Evolutionary conservation across 179 eudicot species (phyloP), one percentile per base, ranked within the genome.

Genomic region (Silene coronaria): DNA sequence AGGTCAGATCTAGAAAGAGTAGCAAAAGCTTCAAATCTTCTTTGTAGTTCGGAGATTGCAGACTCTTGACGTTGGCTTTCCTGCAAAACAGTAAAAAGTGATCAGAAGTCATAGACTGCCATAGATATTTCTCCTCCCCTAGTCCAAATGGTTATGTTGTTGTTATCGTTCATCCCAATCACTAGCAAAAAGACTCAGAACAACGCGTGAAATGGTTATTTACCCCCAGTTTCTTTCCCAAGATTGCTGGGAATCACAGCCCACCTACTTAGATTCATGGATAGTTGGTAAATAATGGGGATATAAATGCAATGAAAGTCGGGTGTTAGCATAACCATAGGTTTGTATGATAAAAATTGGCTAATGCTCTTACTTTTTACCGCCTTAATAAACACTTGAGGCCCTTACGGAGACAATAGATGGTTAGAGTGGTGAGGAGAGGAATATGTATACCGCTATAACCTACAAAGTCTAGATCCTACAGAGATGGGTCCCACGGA

Each of bases 31-130:
- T 84, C 80, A 26, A 86, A 76, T 82, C 82, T 87, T 82, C 84
- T 87, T 80, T 81, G 88, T 48, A 96, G 82, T 70, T 86, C 97
- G 32, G 90, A 77, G 57, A 96, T 34, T 61, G 90, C 87, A 82
- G 95, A 79, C 53, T 76, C 90, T 67, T 85, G 84, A 42, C 48
- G 79, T 77, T 81, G 77, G 79, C 76, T 78, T 84, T 81, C 97
- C 99, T 96, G 88, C 57, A 69, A 51, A 55, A 55, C 59, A 55
- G 59, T n/a, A 55, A 55, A 45, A 72, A 21, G 27, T 63, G 28
- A 48, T 71, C 74, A 71, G 63, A 70, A 70, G 38, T 16, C 42
- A 70, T 53, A n/a, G n/a, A n/a, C n/a, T n/a, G n/a, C n/a, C n/a
- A n/a, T n/a, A n/a, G n/a, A n/a, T n/a, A n/a, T n/a, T n/a, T n/a